Percentiles rank a stretch among this genome's conserved stretches.
phyloP scores from a whole-genome alignment of 805 yeast species.

The Candida ulmi region DNA sequence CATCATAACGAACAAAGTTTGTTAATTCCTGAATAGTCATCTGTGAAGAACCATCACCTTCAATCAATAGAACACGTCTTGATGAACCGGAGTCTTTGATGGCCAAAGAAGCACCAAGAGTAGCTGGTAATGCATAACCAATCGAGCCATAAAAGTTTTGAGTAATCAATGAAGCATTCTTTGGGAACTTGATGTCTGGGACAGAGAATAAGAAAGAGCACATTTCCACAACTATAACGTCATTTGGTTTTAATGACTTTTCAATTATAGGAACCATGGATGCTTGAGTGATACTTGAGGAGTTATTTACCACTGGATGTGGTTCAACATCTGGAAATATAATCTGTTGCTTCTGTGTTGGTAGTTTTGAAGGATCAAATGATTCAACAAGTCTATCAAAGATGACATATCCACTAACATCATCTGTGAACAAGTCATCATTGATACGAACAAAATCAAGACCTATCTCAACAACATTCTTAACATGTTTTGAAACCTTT shows the following conservation, averaged over 20 bases:
- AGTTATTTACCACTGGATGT: background rate
- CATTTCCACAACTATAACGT: conserved; percentile 55
- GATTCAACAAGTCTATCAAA: conserved; percentile 10
- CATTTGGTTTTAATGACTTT: conserved; percentile 48
- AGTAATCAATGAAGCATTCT: conserved; percentile 44
- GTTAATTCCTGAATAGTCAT: conserved; percentile 62
- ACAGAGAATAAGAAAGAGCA: conserved; percentile 64
- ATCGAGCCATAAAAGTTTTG: conserved; percentile 65
- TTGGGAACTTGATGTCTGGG: conserved; percentile 51
- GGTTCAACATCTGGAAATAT: conserved; percentile 9
- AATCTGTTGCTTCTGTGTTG: background rate
- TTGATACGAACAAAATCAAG: conserved; percentile 19
- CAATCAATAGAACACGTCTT: conserved; percentile 47
- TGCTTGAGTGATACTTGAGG: conserved; percentile 26
- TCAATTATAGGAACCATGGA: conserved; percentile 49
- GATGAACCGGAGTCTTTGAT: conserved; percentile 34
- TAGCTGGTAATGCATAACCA: conserved; percentile 61
- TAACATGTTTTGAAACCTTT: conserved; percentile 6
- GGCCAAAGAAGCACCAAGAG: conserved; percentile 58
- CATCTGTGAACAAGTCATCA: conserved; percentile 7
- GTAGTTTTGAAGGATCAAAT: conserved; percentile 10
- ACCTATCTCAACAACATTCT: conserved; percentile 20
- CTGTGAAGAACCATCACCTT: conserved; percentile 69
- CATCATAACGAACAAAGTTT: conserved; percentile 48
- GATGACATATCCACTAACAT: conserved; percentile 16